Conservation (phyloP, 768 basidiomycete genomes). For the Austroboletus eburneus region DNA sequence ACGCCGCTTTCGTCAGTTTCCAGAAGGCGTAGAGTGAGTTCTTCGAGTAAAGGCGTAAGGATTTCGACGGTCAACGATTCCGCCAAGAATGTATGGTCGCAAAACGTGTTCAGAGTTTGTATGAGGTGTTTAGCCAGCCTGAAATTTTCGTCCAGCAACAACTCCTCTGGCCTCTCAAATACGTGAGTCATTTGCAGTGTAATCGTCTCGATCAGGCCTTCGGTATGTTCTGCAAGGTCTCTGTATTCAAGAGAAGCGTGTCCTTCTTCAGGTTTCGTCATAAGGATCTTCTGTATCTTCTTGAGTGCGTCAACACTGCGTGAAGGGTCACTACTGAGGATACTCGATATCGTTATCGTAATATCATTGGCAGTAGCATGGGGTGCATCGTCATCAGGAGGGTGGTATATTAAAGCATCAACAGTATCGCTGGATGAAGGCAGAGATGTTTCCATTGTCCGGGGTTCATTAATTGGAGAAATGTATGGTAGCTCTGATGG, state of each 20-base stretch:
- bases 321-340: slow-evolving; percentile 80
- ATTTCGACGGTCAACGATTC: slow-evolving; percentile 84
- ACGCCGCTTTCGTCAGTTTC: slow-evolving; percentile 88
- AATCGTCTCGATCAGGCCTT: slow-evolving; percentile 86
- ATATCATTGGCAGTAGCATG: slow-evolving; percentile 49
- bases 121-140: slow-evolving; percentile 96
- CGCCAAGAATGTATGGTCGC: slow-evolving; percentile 84
- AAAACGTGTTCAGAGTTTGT: slow-evolving; percentile 92
- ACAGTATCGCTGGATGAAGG: slow-evolving; percentile 21
- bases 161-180: slow-evolving; percentile 76
- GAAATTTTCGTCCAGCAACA: slow-evolving; percentile 76
- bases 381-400: slow-evolving; percentile 22
- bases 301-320: slow-evolving; percentile 93
- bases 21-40: slow-evolving; percentile 84
- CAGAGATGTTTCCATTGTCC: slow-evolving; percentile 10
- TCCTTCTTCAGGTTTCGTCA: slow-evolving; percentile 69
- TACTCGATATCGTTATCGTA: slow-evolving; percentile 80
- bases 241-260: slow-evolving; percentile 66
- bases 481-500: slow-evolving; percentile 30
- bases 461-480: slow-evolving; percentile 15
- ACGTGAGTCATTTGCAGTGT: slow-evolving; percentile 89
- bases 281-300: slow-evolving; percentile 83
- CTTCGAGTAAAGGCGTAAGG: slow-evolving; percentile 82
- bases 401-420: slow-evolving; percentile 34
- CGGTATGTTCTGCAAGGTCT: slow-evolving; percentile 73